Base-by-base conservation (phyloP, 495 filamentous ascomycete species). In the Xylaria intraflava region DNA sequence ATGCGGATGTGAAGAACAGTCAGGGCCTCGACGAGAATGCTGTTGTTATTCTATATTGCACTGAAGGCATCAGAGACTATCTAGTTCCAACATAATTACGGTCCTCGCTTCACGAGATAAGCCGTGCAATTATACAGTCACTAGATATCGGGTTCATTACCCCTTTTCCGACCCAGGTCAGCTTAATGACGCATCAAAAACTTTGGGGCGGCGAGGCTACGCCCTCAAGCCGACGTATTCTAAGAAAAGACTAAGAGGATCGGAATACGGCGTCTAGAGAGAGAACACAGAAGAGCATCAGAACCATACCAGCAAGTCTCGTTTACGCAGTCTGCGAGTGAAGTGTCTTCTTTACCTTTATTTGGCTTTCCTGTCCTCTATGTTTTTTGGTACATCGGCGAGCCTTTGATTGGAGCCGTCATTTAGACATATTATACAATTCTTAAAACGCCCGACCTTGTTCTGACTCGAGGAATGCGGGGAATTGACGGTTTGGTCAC, bases 11-110 rank as follows among this genome's bases (percentile, higher is more conserved):
- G 16, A 66, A 68, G 38, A 35, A 51, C 1, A 45, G 48, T 1
- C 48, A 71, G 5, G 50, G 64, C 2, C 62, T 83, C 3, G 63
- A 65, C 23, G 47, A 60, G 9, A 65, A 78, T 30, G 70, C 78
- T 3, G 70, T 82, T 12, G 73, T 85, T 1, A 74, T 87, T 38
- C 51, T 66, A n/a, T 66, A 59, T 41, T 66, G 64, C 24, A 66
- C 64, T 16, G 61, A 66, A 38, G 64, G 45, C 58, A 6, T 33
- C 20, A 59, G 61, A 33, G 63, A 66, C 4, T 66, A 66, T 7
- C 9, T 20, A 8, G 26, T 61, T 23, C 63, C 63, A 11, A 48
- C 35, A 24, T 63, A 47, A 48, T 10, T 35, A 16, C 40, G 44
- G 19, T 14, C 8, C 16, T 20, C 10, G 14, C 43, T 17, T 31